A percentile compares a stretch with the other conserved stretches of the same genome.
Evolutionary conservation across 805 yeast species (phyloP).

Genomic region (Candida hungchunana): DNA sequence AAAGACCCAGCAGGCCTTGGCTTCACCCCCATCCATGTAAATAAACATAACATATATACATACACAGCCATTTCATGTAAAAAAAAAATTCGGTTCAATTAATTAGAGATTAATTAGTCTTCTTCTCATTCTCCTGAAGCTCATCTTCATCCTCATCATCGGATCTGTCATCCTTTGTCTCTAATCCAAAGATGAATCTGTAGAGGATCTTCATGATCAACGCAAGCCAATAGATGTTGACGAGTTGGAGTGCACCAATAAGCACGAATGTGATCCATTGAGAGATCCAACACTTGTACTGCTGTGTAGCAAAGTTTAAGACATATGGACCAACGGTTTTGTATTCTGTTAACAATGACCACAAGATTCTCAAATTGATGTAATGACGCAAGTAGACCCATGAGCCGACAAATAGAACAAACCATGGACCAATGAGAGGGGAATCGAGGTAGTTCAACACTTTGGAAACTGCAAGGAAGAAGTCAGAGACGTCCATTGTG

Average conservation of each 20-base stretch:
- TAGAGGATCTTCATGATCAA: slow-evolving; percentile 74
- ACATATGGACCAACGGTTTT: slow-evolving; percentile 77
- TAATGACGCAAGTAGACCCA: slow-evolving; percentile 94
- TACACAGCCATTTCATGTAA: no score
- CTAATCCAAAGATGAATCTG: slow-evolving; percentile 70
- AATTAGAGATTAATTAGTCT: no score
- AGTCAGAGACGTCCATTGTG: slow-evolving; percentile 95
- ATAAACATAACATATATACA: no score
- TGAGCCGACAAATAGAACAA: slow-evolving; percentile 54
- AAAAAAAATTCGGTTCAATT: no score
- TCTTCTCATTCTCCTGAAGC: slow-evolving; percentile 5
- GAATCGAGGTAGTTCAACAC: slow-evolving; percentile 81
- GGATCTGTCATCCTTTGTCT: slow-evolving; percentile 48
- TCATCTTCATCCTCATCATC: slow-evolving; percentile 12
- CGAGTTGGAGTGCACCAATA: slow-evolving; percentile 75
- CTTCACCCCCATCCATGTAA: neutral
- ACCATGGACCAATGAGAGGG: slow-evolving; percentile 56
- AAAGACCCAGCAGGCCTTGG: neutral
- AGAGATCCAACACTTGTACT: slow-evolving; percentile 94
- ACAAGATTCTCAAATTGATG: slow-evolving; percentile 72
- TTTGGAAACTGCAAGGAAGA: slow-evolving; percentile 80
- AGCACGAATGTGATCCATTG: slow-evolving; percentile 83
- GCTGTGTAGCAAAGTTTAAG: slow-evolving; percentile 83
- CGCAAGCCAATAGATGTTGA: slow-evolving; percentile 85
- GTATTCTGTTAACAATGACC: slow-evolving; percentile 84